phyloP scores from a whole-genome alignment of 192 early-diverging fungal genomes.

The Phycomyces blakesleeanus region DNA sequence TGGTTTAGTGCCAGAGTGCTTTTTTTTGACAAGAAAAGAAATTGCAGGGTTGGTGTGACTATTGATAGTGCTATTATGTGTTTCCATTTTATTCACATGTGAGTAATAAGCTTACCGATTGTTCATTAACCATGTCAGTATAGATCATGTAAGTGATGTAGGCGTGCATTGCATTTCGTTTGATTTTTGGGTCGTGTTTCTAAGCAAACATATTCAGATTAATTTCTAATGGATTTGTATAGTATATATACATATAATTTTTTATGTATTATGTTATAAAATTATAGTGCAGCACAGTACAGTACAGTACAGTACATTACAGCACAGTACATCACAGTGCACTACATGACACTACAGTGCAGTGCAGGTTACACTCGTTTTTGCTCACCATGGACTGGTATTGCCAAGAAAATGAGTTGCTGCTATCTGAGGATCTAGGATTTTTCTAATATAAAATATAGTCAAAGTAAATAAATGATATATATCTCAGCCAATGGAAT shows the following conservation, averaged over 20 bases:
- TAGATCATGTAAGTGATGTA: conserved; percentile 53
- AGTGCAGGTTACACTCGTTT: too few species aligned
- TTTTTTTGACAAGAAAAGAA: neutral
- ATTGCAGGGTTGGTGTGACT: too few species aligned
- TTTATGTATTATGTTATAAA: too few species aligned
- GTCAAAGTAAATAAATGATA: neutral
- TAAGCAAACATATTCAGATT: conserved; percentile 19
- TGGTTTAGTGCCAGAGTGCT: neutral
- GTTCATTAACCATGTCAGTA: conserved; percentile 31
- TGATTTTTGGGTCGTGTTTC: conserved; percentile 47
- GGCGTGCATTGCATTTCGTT: conserved; percentile 46
- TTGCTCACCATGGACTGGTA: conserved; percentile 24
- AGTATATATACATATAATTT: too few species aligned
- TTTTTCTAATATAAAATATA: neutral
- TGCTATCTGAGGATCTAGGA: neutral
- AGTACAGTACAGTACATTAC: too few species aligned
- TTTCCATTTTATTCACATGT: too few species aligned
- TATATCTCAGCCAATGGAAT: neutral
- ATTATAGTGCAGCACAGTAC: too few species aligned
- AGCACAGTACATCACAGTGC: too few species aligned
- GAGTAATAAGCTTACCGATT: neutral
- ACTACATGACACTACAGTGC: too few species aligned
- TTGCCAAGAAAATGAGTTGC: conserved; percentile 13
- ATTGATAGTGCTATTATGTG: too few species aligned
- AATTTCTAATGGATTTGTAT: neutral